Conservation (phyloP, 352 stramenopile species). For the Pythium scleroteichum region DNA sequence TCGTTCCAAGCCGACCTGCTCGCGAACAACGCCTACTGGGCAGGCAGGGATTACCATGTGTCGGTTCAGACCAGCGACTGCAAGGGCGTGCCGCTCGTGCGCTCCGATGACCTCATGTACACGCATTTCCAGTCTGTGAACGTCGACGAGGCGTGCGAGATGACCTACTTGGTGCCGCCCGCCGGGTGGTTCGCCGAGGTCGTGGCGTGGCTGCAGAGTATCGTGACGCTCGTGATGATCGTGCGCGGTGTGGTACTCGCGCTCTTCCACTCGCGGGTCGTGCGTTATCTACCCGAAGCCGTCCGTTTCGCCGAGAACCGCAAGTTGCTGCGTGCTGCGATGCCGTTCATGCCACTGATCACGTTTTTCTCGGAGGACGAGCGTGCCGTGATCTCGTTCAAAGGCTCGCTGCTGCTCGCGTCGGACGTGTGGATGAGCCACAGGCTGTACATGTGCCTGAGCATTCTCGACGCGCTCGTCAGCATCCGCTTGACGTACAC, state of each 20-base stretch:
- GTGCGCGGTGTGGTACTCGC: slow-evolving; percentile 41
- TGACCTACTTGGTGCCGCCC: slow-evolving; percentile 43
- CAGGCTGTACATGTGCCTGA: slow-evolving; percentile 57
- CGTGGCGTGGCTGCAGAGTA: slow-evolving; percentile 36
- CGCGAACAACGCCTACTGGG: slow-evolving; percentile 49
- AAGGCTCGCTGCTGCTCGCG: slow-evolving; percentile 44
- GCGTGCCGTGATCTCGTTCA: slow-evolving; percentile 43
- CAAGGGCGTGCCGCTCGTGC: slow-evolving; percentile 34
- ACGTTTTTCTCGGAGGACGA: slow-evolving; percentile 35
- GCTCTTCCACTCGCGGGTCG: slow-evolving; percentile 32
- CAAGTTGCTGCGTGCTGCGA: slow-evolving; percentile 34
- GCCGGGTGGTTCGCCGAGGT: slow-evolving; percentile 35
- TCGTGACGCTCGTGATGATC: slow-evolving; percentile 44
- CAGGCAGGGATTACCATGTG: slow-evolving; percentile 40
- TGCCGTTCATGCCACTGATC: slow-evolving; percentile 44
- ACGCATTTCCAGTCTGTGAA: slow-evolving; percentile 44
- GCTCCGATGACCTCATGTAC: slow-evolving; percentile 35
- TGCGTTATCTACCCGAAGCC: slow-evolving; percentile 40
- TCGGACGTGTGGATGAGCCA: slow-evolving; percentile 67
- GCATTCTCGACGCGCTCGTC: slow-evolving; percentile 43
- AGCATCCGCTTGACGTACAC: slow-evolving; percentile 47
- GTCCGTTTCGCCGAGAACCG: slow-evolving; percentile 32
- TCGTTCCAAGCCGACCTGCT: slow-evolving; percentile 56
- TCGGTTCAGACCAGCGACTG: slow-evolving; percentile 55
- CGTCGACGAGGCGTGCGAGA: slow-evolving; percentile 36